Conservation (phyloP, 768 basidiomycete genomes). For the Mycena belliarum region DNA sequence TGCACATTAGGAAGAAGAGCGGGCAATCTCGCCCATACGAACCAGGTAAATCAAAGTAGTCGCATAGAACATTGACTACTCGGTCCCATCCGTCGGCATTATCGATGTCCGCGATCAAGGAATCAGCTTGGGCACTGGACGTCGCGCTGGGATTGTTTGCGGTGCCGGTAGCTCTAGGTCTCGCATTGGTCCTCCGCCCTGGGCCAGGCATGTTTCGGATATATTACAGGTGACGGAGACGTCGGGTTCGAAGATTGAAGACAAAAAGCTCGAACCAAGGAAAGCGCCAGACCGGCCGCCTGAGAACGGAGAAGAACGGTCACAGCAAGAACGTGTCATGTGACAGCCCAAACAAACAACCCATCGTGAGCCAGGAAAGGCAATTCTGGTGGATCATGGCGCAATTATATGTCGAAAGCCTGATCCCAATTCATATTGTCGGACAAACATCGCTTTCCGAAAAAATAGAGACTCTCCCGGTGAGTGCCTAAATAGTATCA, state of each 20-base stretch:
- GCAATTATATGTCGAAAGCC: too few species aligned
- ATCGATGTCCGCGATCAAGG: slow-evolving; percentile 46
- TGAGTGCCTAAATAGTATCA: too few species aligned
- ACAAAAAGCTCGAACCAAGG: too few species aligned
- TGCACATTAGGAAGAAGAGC: not conserved
- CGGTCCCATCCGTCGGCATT: slow-evolving; percentile 50
- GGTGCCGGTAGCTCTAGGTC: not conserved
- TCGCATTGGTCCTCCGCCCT: slow-evolving; percentile 19
- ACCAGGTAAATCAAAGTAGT: slow-evolving; percentile 57
- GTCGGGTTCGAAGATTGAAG: not conserved
- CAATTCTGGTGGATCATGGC: not conserved
- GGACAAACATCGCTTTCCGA: too few species aligned
- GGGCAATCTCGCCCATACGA: slow-evolving; percentile 13
- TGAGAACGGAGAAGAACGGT: not conserved
- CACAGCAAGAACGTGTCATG: not conserved
- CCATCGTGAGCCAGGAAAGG: slow-evolving; percentile 4
- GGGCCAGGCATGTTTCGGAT: slow-evolving; percentile 19
- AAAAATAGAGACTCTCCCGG: too few species aligned
- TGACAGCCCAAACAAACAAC: slow-evolving; percentile 1
- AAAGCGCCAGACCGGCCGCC: not conserved
- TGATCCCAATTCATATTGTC: too few species aligned
- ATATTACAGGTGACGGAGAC: not conserved
- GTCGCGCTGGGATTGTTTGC: not conserved
- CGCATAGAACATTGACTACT: slow-evolving; percentile 49
- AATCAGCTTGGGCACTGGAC: slow-evolving; percentile 15